Evolutionary conservation across 495 filamentous ascomycete genomes (phyloP).

Genomic region (Hyaloscypha bicolor): DNA sequence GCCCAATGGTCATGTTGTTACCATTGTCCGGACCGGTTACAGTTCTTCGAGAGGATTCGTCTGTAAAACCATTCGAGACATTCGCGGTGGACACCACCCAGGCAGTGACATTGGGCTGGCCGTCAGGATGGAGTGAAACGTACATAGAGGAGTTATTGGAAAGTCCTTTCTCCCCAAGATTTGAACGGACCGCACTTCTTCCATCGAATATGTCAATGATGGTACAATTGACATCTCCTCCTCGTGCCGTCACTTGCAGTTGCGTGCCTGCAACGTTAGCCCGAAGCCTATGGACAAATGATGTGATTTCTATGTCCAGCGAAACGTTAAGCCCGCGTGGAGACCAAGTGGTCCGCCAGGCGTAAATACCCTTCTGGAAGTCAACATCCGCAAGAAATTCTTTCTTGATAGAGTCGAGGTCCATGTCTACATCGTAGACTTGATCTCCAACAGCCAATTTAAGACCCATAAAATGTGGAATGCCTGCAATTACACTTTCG

Average conservation of each 20-base stretch:
- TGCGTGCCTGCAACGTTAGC: too few relatives aligned
- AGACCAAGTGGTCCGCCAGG: too few relatives aligned
- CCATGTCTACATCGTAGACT: slow-evolving; percentile 61
- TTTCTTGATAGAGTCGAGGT: slow-evolving; percentile 53
- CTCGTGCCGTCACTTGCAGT: too few relatives aligned
- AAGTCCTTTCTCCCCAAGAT: slow-evolving; percentile 41
- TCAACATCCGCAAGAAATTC: slow-evolving; percentile 12
- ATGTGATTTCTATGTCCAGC: too few relatives aligned
- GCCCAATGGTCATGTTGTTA: slow-evolving; percentile 51
- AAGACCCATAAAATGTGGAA: slow-evolving; percentile 55
- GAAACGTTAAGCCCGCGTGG: too few relatives aligned
- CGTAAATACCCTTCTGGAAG: slow-evolving; percentile 5
- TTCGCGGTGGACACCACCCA: slow-evolving; percentile 49
- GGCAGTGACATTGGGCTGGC: slow-evolving; percentile 48
- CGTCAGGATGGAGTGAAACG: slow-evolving; percentile 47
- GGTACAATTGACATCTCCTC: too few relatives aligned
- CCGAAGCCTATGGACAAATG: too few relatives aligned
- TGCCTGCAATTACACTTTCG: slow-evolving; percentile 71
- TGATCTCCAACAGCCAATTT: slow-evolving; percentile 56
- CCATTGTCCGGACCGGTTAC: slow-evolving; percentile 24
- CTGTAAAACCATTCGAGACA: slow-evolving; percentile 32
- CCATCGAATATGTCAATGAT: slow-evolving; percentile 53
- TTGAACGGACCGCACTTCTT: slow-evolving; percentile 48
- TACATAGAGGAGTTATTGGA: slow-evolving; percentile 44
- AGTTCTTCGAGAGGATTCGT: slow-evolving; percentile 33